Base-by-base conservation (phyloP, 108 stramenopile genomes). In the Nitzschia putrida region DNA sequence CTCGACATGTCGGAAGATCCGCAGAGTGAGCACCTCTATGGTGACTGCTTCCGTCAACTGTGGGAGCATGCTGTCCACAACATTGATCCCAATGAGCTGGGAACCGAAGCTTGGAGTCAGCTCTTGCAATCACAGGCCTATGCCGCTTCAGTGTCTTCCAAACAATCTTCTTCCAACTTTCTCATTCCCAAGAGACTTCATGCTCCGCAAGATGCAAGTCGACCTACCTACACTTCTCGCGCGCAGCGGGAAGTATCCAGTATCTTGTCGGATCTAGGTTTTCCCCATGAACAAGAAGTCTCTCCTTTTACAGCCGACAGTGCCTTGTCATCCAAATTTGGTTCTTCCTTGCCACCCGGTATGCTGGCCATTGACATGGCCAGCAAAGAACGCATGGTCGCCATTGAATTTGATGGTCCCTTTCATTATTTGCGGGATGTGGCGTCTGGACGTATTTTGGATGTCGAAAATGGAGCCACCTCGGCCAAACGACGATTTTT, bases 291-390 rank as follows among this genome's bases (percentile, higher is more conserved):
- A 18, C 16, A n/a, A 3, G 57, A 59, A 40, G 57, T 39, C 3
- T 59, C 57, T 59, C 57, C 57, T 16, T 59, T 59, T 40, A 29
- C 57, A 1, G 54, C 13, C 21, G 54, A 55, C 22, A 23, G 24
- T 4, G 29, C 29, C 29, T 34, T 34, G 29, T 34, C 29, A 3
- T 34, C 29, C 29, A 34, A 34, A 34, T 34, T 34, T 13, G 20
- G 40, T 59, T 39, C 13, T 3, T 12, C 57, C 14, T 7, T 59
- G n/a, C 49, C 49, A 18, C 54, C 54, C 7, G 66, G 53, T 13
- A 14, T 70, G n/a, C 23, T 70, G 34, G 57, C 69, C n/a, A 70
- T 70, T 20, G 69, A 70, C 45, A 14, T 56, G 41, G 69, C 69
- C n/a, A 38, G 40, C 39, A 8, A 59, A 5, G 43, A 47, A 38